A percentile compares a stretch with the other conserved stretches of the same genome.
phyloP scores from a whole-genome alignment of 306 rosid species.

The Quercus alba region DNA sequence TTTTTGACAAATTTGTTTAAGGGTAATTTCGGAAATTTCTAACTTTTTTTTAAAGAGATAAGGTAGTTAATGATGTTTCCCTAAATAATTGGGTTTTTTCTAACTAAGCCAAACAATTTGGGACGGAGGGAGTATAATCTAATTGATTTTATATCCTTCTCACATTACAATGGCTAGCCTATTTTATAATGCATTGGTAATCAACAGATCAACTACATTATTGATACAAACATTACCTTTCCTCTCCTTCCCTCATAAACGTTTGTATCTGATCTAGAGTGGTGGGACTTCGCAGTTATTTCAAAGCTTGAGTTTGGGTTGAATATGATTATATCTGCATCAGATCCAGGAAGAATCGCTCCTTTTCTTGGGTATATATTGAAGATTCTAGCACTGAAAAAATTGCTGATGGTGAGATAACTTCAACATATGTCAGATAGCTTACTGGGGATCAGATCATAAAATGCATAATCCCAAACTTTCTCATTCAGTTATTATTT shows the following conservation, averaged over 20 bases:
- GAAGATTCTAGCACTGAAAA: conserved; percentile 86
- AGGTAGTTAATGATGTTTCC: too few relatives aligned
- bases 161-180: not conserved
- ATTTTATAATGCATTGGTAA: not conserved
- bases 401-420: conserved; percentile 6
- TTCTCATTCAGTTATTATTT: not conserved
- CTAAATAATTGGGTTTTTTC: too few relatives aligned
- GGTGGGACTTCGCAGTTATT: conserved; percentile 74
- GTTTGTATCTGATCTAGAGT: conserved; percentile 77
- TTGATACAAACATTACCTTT: conserved; percentile 51
- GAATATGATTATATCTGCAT: conserved; percentile 92
- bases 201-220: not conserved
- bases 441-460: conserved; percentile 2
- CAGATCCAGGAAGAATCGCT: conserved; percentile 74
- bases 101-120: too few relatives aligned
- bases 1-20: too few relatives aligned
- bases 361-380: conserved; percentile 92
- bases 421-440: conserved; percentile 8
- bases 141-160: not conserved
- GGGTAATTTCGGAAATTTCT: too few relatives aligned
- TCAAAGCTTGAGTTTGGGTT: conserved; percentile 86
- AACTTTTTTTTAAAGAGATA: too few relatives aligned
- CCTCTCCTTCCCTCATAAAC: conserved; percentile 84
- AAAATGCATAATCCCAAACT: not conserved
- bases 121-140: too few relatives aligned